Evolutionary conservation across 2,329 filamentous ascomycete genomes (phyloP).

Genomic region (Botrytis porri): DNA sequence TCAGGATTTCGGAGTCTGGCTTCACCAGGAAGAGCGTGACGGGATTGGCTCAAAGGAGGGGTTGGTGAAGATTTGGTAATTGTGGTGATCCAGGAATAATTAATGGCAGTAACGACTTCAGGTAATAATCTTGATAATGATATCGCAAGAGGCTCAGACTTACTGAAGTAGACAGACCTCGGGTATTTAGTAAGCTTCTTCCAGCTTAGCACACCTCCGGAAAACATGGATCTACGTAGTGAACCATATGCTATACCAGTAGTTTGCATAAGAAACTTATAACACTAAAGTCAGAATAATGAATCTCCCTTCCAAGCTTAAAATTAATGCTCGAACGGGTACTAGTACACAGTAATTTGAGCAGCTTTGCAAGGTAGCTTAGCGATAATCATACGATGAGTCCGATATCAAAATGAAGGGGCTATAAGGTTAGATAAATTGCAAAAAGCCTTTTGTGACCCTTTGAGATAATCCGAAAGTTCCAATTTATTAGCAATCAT

Average conservation of each 20-base stretch:
- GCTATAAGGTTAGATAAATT: not conserved
- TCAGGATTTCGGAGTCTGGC: not conserved
- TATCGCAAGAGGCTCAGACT: not conserved
- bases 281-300: not conserved
- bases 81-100: not conserved
- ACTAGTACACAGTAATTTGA: not conserved
- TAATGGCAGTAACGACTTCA: slow-evolving; percentile 1
- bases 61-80: not conserved
- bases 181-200: not conserved
- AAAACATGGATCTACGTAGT: not conserved
- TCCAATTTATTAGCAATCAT: not conserved
- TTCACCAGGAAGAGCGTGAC: not conserved
- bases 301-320: not conserved
- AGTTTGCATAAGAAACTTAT: not conserved
- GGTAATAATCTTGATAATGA: not conserved
- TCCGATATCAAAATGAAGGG: slow-evolving; percentile 1
- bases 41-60: not conserved
- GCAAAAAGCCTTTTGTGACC: not conserved
- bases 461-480: not conserved
- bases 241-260: not conserved
- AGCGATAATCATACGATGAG: not conserved
- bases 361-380: not conserved
- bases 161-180: not conserved
- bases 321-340: not conserved
- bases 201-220: not conserved